Evolutionary conservation across 495 filamentous ascomycete genomes (phyloP).

Genomic region (Talaromyces wortmannii): DNA sequence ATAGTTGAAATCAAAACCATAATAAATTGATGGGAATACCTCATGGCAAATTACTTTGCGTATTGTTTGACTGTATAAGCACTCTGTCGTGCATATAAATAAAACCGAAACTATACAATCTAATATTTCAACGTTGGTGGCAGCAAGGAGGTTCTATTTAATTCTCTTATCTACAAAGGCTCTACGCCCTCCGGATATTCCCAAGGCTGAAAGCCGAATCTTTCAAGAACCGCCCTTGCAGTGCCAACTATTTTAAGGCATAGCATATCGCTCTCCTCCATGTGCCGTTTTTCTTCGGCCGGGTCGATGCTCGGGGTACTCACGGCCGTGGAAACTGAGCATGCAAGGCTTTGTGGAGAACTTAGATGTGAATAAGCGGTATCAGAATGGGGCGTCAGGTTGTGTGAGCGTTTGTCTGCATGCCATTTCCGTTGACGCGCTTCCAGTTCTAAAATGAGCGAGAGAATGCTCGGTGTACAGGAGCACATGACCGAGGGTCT

Average conservation of each 20-base stretch:
- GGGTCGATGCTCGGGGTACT: not conserved
- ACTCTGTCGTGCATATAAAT: no score
- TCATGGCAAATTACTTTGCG: no score
- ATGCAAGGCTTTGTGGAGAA: not conserved
- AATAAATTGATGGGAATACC: no score
- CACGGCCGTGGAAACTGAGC: not conserved
- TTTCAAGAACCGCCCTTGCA: constrained; percentile 28
- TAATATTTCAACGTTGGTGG: no score
- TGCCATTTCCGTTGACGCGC: constrained; percentile 37
- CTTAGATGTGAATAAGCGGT: not conserved
- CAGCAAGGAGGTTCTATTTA: no score
- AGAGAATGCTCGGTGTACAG: constrained; percentile 22
- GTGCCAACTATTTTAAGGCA: constrained; percentile 32
- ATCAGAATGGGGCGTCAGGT: constrained; percentile 1
- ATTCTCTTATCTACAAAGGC: constrained; percentile 1
- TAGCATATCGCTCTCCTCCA: constrained; percentile 20
- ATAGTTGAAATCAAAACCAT: no score
- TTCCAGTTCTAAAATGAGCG: constrained; percentile 33
- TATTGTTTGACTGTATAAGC: no score
- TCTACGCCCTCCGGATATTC: constrained; percentile 29
- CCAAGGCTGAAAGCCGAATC: constrained; percentile 31
- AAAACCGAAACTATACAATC: no score
- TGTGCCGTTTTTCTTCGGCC: constrained; percentile 7
- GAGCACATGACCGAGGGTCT: constrained; percentile 12
- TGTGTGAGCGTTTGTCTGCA: constrained; percentile 15